Conservation (phyloP, 768 basidiomycete genomes). For the Pholiota conissans region DNA sequence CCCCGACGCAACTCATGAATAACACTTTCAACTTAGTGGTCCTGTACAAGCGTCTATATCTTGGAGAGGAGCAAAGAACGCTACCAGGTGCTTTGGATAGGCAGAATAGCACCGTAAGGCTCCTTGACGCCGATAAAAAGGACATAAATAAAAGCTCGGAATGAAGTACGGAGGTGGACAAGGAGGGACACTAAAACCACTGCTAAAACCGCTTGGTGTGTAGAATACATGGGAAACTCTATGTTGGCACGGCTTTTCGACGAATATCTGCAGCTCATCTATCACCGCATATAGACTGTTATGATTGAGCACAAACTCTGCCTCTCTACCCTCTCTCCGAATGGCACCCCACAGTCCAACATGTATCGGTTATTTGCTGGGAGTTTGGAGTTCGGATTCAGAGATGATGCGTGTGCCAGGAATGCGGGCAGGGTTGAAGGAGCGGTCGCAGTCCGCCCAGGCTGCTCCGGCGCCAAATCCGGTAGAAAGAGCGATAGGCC, state of each 20-base stretch:
- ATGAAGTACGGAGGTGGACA: not conserved
- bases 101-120: constrained; percentile 12
- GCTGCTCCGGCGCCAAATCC: constrained; percentile 88
- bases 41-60: constrained; percentile 62
- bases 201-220: not conserved
- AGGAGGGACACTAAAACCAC: not conserved
- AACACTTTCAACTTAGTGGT: constrained; percentile 49
- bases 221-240: constrained; percentile 7
- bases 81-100: constrained; percentile 20
- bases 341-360: not conserved
- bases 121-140: constrained; percentile 19
- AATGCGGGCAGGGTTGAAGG: constrained; percentile 89
- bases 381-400: constrained; percentile 29
- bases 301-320: not conserved
- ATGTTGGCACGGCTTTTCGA: constrained; percentile 6
- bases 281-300: not conserved
- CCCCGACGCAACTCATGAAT: not conserved
- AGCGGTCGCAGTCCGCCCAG: constrained; percentile 90
- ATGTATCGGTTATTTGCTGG: constrained; percentile 19
- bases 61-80: constrained; percentile 38
- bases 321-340: not conserved
- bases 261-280: constrained; percentile 2
- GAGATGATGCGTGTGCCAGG: constrained; percentile 79
- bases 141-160: not conserved
- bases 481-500: constrained; percentile 85